Percentiles rank a stretch among this genome's conserved stretches.
Conservation (phyloP, 2,329 filamentous ascomycete genomes). For the Phoma sp. region DNA sequence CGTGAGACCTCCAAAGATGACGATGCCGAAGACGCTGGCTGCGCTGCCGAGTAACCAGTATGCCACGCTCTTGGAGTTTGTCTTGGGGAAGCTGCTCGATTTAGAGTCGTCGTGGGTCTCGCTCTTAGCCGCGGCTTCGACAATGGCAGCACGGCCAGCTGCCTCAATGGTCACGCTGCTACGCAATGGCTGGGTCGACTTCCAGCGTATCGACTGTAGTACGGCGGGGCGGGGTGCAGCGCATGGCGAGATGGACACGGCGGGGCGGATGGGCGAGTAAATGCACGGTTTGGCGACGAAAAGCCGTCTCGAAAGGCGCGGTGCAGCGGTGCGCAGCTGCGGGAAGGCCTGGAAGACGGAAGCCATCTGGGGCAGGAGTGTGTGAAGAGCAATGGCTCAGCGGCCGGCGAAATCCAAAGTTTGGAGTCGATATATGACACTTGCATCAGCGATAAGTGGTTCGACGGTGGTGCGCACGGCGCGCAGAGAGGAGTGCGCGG, state of each 20-base stretch:
- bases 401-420: not conserved
- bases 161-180: slow-evolving; percentile 30
- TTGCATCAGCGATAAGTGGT: slow-evolving; percentile 8
- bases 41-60: slow-evolving; percentile 95
- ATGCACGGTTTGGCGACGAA: slow-evolving; percentile 44
- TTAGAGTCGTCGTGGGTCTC: slow-evolving; percentile 12
- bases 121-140: slow-evolving; percentile 20
- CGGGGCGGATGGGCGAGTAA: slow-evolving; percentile 34
- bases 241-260: slow-evolving; percentile 17
- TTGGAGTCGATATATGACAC: slow-evolving; percentile 9
- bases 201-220: slow-evolving; percentile 42
- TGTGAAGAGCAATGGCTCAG: slow-evolving; percentile 11
- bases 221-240: slow-evolving; percentile 32
- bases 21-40: slow-evolving; percentile 93
- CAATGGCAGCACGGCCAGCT: slow-evolving; percentile 18
- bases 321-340: slow-evolving; percentile 46
- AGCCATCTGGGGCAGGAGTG: slow-evolving; percentile 34
- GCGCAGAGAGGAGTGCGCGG: slow-evolving; percentile 2
- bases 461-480: slow-evolving; percentile 6
- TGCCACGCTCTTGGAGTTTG: slow-evolving; percentile 77
- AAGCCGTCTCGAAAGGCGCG: slow-evolving; percentile 46
- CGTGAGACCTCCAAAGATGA: slow-evolving; percentile 92
- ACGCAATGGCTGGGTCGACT: slow-evolving; percentile 41
- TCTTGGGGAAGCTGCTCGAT: slow-evolving; percentile 60
- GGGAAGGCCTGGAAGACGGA: slow-evolving; percentile 47